phyloP scores from a whole-genome alignment of 768 basidiomycete species.

The Lactifluus pinguis region DNA sequence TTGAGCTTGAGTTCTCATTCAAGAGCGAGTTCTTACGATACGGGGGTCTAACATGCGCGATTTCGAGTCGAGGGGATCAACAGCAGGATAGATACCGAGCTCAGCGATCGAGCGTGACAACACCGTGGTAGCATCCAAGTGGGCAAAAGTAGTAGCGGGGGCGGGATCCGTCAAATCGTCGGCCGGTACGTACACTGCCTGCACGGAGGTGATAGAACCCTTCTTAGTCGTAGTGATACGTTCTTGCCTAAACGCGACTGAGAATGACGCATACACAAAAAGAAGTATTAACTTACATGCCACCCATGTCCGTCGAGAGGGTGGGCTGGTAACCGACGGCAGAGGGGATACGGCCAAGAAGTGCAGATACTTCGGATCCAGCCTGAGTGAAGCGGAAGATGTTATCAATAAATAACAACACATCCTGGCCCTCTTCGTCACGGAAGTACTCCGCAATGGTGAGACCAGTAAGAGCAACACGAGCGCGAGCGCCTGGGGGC shows the following conservation, averaged over 20 bases:
- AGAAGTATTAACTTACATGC: slow-evolving; percentile 59
- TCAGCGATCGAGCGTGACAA: slow-evolving; percentile 98
- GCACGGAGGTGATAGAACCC: slow-evolving; percentile 99
- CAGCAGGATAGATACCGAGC: slow-evolving; percentile 99
- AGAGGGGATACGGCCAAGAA: slow-evolving; percentile 99
- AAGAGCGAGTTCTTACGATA: slow-evolving; percentile 54
- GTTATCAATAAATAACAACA: slow-evolving; percentile 99
- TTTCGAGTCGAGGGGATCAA: slow-evolving; percentile 98
- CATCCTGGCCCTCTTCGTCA: slow-evolving; percentile 99
- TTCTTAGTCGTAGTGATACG: slow-evolving; percentile 99
- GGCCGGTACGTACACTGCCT: slow-evolving; percentile 99
- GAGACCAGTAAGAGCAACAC: slow-evolving; percentile 98
- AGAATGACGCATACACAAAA: slow-evolving; percentile 9
- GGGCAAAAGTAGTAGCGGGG: slow-evolving; percentile 98
- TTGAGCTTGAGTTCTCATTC: not conserved
- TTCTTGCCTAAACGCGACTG: slow-evolving; percentile 64
- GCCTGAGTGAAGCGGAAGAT: slow-evolving; percentile 99
- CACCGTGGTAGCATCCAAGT: slow-evolving; percentile 99
- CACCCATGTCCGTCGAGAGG: slow-evolving; percentile 99
- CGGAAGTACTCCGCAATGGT: slow-evolving; percentile 99
- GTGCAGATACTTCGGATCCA: slow-evolving; percentile 99
- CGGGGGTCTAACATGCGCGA: slow-evolving; percentile 99
- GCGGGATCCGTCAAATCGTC: slow-evolving; percentile 99
- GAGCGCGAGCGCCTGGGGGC: slow-evolving; percentile 99
- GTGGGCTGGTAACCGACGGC: slow-evolving; percentile 99